Conservation (phyloP, 78 protist genomes). For the Dictyostelium firmibasis region DNA sequence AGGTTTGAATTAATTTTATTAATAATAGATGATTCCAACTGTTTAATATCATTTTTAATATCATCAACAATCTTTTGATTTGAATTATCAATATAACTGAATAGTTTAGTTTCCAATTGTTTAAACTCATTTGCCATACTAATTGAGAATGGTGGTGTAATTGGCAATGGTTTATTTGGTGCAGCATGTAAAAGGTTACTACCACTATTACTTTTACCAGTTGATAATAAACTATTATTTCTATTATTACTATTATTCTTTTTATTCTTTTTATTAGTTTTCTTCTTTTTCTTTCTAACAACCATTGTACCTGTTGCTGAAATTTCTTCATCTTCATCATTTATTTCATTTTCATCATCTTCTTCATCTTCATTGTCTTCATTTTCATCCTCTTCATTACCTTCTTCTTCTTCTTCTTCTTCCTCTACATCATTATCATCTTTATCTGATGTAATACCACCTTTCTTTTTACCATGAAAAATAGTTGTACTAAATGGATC, state of each 20-base stretch:
- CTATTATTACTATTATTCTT: background rate
- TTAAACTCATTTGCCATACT: background rate
- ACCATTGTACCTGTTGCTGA: constrained; percentile 72
- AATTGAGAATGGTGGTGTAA: constrained; percentile 29
- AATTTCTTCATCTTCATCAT: constrained; percentile 28
- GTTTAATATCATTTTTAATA: constrained; percentile 21
- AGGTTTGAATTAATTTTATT: constrained; percentile 15
- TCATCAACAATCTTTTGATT: background rate
- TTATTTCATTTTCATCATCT: constrained; percentile 20
- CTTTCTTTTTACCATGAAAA: constrained; percentile 18
- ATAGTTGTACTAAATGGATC: constrained; percentile 73
- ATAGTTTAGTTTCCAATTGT: constrained; percentile 1
- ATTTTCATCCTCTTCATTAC: background rate
- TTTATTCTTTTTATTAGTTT: background rate
- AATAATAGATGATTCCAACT: background rate
- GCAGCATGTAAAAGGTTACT: background rate
- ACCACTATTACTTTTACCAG: background rate
- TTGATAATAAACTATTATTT: background rate
- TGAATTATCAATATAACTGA: background rate
- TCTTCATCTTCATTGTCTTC: background rate
- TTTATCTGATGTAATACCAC: background rate
- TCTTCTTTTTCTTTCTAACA: background rate
- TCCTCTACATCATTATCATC: constrained; percentile 12
- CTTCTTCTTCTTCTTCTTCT: background rate
- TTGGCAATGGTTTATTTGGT: constrained; percentile 58